Conservation (phyloP, 257 asterid genomes). For the Jasminum sambac region DNA sequence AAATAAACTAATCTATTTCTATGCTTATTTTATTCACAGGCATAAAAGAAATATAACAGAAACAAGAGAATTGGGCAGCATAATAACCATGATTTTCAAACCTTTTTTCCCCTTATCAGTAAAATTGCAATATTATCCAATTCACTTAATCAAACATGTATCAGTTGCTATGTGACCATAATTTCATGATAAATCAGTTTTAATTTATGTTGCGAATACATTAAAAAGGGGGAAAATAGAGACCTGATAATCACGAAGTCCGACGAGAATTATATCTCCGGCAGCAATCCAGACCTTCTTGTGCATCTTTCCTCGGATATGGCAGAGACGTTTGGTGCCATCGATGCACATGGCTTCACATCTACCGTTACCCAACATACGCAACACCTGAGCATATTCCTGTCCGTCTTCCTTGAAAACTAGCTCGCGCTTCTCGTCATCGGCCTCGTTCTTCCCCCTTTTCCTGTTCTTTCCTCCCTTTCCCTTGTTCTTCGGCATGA, state of each 20-base stretch:
- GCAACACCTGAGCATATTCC: slow-evolving; percentile 87
- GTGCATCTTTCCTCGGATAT: slow-evolving; percentile 93
- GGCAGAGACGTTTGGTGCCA: slow-evolving; percentile 84
- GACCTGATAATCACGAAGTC: slow-evolving; percentile 94
- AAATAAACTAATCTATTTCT: background rate
- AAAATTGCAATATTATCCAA: background rate
- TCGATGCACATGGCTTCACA: slow-evolving; percentile 87
- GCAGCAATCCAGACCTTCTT: slow-evolving; percentile 97
- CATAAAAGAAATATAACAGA: background rate
- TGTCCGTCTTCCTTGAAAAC: slow-evolving; percentile 93
- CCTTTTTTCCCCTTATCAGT: background rate
- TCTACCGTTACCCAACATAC: slow-evolving; percentile 91
- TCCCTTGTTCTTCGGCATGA: slow-evolving; percentile 96
- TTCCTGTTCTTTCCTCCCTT: slow-evolving; percentile 95
- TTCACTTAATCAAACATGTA: background rate
- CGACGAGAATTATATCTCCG: slow-evolving; percentile 87
- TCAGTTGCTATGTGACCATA: background rate
- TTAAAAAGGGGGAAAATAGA: background rate
- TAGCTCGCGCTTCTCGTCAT: slow-evolving; percentile 88
- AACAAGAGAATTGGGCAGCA: background rate
- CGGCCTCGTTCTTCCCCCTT: slow-evolving; percentile 95
- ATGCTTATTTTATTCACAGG: background rate
- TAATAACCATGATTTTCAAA: background rate
- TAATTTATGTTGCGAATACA: background rate
- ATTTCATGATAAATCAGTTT: background rate